These are phyloP conservation scores for Phytophthora rubi DNA, from an alignment of 352 stramenopile species.

Conservation along the genomic window DNA sequence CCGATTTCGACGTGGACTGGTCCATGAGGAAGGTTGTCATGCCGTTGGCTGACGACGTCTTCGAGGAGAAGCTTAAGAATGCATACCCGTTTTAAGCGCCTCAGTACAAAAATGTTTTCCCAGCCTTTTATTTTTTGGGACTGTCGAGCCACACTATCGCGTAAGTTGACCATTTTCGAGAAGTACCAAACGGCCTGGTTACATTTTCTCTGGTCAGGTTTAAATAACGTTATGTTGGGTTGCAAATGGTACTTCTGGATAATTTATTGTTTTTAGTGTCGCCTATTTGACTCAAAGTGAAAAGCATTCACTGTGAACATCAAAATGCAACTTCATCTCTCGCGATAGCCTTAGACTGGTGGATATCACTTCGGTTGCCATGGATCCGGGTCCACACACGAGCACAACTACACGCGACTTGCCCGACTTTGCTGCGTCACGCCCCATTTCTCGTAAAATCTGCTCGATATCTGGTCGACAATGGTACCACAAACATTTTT, in stretches of 20 bases:
- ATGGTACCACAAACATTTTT: slow-evolving; percentile 30
- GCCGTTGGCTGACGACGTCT: background rate
- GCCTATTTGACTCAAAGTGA: slow-evolving; percentile 6
- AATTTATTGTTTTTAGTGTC: background rate
- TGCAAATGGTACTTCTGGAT: too few relatives aligned
- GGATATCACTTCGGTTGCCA: slow-evolving; percentile 34
- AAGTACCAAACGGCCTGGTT: too few relatives aligned
- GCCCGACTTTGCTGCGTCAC: slow-evolving; percentile 12
- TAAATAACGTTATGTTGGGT: too few relatives aligned
- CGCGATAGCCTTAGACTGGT: slow-evolving; percentile 22
- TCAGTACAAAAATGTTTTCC: too few relatives aligned
- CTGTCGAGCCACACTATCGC: too few relatives aligned
- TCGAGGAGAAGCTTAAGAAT: background rate
- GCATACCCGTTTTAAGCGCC: background rate
- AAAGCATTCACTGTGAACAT: slow-evolving; percentile 42
- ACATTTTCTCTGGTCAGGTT: too few relatives aligned
- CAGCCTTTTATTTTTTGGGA: too few relatives aligned
- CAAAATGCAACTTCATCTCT: slow-evolving; percentile 43
- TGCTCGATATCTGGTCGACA: slow-evolving; percentile 30
- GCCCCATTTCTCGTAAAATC: slow-evolving; percentile 34
- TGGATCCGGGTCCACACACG: slow-evolving; percentile 38
- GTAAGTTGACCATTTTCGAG: too few relatives aligned
- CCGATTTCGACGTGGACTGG: background rate
- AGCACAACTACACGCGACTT: slow-evolving; percentile 41
- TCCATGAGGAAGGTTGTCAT: background rate